These are phyloP conservation scores for Parascedosporium putredinis DNA, from an alignment of 2,329 filamentous ascomycete genomes.

Conservation along the genomic window DNA sequence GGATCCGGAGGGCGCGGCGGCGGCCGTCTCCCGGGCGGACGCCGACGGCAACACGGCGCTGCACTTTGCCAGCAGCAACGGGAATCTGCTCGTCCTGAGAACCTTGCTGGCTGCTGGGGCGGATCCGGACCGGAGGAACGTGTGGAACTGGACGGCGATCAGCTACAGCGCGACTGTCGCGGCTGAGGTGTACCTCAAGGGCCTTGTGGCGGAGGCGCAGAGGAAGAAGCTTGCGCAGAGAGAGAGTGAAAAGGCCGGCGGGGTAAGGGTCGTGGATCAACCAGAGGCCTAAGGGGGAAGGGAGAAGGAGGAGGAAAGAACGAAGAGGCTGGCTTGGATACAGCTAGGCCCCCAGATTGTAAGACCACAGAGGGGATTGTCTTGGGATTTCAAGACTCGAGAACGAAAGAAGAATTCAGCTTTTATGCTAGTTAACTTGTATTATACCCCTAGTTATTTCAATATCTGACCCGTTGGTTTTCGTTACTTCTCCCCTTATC, in stretches of 20 bases:
- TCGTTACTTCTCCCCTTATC: too few species aligned
- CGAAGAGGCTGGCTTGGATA: too few species aligned
- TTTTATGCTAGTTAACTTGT: too few species aligned
- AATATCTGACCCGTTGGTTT: too few species aligned
- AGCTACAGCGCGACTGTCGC: constrained; percentile 73
- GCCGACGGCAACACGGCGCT: constrained; percentile 73
- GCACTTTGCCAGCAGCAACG: constrained; percentile 76
- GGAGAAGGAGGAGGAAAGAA: too few species aligned
- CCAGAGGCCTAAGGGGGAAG: not conserved
- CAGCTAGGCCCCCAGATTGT: too few species aligned
- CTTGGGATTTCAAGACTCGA: too few species aligned
- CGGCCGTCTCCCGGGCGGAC: constrained; percentile 50
- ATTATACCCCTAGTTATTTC: too few species aligned
- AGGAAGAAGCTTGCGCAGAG: constrained; percentile 27
- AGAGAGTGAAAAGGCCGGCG: constrained; percentile 28
- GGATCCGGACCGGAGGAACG: constrained; percentile 60
- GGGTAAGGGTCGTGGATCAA: constrained; percentile 30
- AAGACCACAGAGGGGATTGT: too few species aligned
- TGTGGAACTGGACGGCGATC: constrained; percentile 74
- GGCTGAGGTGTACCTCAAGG: constrained; percentile 76
- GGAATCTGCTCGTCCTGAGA: constrained; percentile 65
- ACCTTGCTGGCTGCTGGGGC: constrained; percentile 71
- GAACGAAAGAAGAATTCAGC: too few species aligned
- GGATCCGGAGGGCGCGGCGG: constrained; percentile 40
- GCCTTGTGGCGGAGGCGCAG: constrained; percentile 62